Percentiles rank a stretch among this genome's conserved stretches.
These are phyloP conservation scores for Ogataea pilisensis DNA, from an alignment of 805 yeast genomes.

Conservation along the genomic window DNA sequence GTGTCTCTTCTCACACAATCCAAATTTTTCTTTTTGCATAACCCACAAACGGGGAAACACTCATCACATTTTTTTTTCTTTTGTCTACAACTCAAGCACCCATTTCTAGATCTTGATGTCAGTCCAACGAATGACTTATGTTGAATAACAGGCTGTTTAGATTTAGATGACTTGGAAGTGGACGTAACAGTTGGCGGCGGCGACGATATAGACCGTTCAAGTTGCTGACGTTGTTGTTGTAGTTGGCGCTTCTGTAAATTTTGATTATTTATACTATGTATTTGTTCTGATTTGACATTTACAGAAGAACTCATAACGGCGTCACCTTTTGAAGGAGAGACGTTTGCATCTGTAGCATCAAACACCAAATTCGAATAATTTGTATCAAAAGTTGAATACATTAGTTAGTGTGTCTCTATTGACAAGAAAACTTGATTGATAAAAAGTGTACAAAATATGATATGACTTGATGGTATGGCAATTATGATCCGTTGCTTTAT, in stretches of 20 bases:
- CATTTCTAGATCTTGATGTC: slow-evolving; percentile 33
- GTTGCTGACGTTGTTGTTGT: too few species aligned
- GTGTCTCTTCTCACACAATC: slow-evolving; percentile 28
- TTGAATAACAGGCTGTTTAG: slow-evolving; percentile 16
- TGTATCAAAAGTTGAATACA: slow-evolving; percentile 15
- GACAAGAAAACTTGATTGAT: background rate
- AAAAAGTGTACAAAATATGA: too few species aligned
- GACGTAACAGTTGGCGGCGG: background rate
- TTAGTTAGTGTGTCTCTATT: slow-evolving; percentile 1
- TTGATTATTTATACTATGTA: too few species aligned
- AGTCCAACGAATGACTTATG: slow-evolving; percentile 29
- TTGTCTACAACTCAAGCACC: slow-evolving; percentile 38
- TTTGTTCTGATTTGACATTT: too few species aligned
- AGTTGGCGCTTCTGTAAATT: too few species aligned
- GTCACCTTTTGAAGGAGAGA: too few species aligned
- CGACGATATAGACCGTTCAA: too few species aligned
- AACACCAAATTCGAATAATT: background rate
- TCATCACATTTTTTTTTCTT: slow-evolving; percentile 51
- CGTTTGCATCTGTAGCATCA: too few species aligned
- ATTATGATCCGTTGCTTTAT: too few species aligned
- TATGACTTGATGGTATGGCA: too few species aligned
- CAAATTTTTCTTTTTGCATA: slow-evolving; percentile 32
- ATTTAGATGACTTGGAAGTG: slow-evolving; percentile 1
- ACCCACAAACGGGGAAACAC: slow-evolving; percentile 40
- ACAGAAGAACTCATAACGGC: too few species aligned